Evolutionary conservation across 345 rosid genomes (phyloP), one percentile per base, ranked within the genome.

Genomic region (Geranium brycei): DNA sequence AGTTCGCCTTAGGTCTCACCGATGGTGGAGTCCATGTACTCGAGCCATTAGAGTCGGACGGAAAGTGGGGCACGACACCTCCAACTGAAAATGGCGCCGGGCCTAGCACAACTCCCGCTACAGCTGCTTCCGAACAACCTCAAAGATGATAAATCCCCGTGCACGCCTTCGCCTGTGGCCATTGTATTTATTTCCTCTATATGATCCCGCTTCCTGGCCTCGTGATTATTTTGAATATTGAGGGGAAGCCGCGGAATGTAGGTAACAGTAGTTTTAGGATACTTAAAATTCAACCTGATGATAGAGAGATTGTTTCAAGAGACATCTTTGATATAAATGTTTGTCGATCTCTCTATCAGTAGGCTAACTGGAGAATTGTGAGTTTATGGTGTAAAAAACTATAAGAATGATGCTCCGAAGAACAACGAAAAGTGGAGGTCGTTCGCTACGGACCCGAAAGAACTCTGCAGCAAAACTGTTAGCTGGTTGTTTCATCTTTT

Each of bases 21-120:
- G 86, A 91, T 14, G 95, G 95, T 3, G 81, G 83, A 30, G 85
- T 91, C 15, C 75, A 75, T 62, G 77, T 91, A 13, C 73, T 86
- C 3, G 97, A 87, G 71, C 97, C 97, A 58, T 66, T 65, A 57
- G 89, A 91, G 73, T 65, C 86, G 2, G 88, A 88, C 76, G 89
- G 91, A 7, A 83, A 80, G 76, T 91, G 97, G 95, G 97, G 97
- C 41, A 82, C 82, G 61, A 69, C 89, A 32, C 91, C 97, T 69
- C 89, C 92, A 1, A 71, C 65, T 51, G 92, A 91, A 73, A 81
- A 87, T 28, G 91, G 91, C 62, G 83, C 85, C 56, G 89, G 85
- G 53, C 83, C 85, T 19, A 78, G 87, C 71, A 59, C 75, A 0
- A 7, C 80, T 47, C 60, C 95, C 8, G 82, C 66, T 60, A 80